Percentiles rank a stretch among this genome's conserved stretches.
These are phyloP conservation scores for Phaeotremella skinneri DNA, from an alignment of 768 basidiomycete genomes.

Conservation along the genomic window DNA sequence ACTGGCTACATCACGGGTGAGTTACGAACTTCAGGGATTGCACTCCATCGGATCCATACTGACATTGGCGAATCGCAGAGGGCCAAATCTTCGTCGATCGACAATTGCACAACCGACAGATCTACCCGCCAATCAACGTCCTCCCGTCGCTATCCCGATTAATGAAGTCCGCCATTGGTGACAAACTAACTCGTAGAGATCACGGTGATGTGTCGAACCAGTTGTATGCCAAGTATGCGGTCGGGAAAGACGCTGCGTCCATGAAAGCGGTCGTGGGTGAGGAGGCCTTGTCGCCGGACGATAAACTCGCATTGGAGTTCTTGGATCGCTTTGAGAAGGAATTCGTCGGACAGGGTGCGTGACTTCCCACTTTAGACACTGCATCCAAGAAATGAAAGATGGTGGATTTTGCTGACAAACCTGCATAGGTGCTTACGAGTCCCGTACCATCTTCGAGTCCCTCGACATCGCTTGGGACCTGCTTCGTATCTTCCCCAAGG, in stretches of 20 bases:
- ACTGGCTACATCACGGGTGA: slow-evolving; percentile 80
- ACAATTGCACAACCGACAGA: slow-evolving; percentile 79
- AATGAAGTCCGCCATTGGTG: slow-evolving; percentile 99
- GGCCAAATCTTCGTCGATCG: slow-evolving; percentile 99
- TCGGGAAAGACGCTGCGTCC: slow-evolving; percentile 90
- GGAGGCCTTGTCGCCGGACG: slow-evolving; percentile 89
- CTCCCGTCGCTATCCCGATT: slow-evolving; percentile 95
- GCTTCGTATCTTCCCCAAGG: slow-evolving; percentile 97
- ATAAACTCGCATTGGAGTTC: slow-evolving; percentile 96
- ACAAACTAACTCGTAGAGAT: slow-evolving; percentile 94
- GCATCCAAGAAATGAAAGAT: not conserved
- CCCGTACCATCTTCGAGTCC: slow-evolving; percentile 93
- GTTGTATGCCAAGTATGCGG: slow-evolving; percentile 96
- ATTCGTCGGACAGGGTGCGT: slow-evolving; percentile 90
- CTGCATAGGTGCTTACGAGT: slow-evolving; percentile 78
- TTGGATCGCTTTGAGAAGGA: slow-evolving; percentile 95
- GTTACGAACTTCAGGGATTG: not conserved
- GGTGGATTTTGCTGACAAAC: slow-evolving; percentile 8
- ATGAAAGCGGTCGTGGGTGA: slow-evolving; percentile 99
- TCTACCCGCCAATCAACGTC: slow-evolving; percentile 99
- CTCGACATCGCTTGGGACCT: slow-evolving; percentile 96
- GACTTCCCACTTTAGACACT: slow-evolving; percentile 9
- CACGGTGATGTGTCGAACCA: slow-evolving; percentile 99
- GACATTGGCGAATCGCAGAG: slow-evolving; percentile 72
- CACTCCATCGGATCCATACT: not conserved